Evolutionary conservation across 2,329 filamentous ascomycete genomes (phyloP), one percentile per base, ranked within the genome.

Genomic region (Endoconidiophora laricicola): DNA sequence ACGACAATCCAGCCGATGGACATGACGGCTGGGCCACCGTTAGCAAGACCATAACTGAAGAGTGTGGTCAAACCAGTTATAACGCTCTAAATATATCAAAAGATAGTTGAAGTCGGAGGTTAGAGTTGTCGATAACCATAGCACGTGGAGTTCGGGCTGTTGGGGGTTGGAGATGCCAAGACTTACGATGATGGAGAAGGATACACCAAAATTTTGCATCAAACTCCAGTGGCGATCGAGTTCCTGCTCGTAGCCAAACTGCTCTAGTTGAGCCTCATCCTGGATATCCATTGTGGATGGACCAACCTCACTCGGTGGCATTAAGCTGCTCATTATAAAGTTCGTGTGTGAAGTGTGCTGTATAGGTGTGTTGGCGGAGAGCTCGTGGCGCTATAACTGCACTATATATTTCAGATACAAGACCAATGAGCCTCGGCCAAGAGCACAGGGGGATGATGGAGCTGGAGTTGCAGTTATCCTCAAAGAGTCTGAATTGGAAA

Each of bases 161-260:
- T 49, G 39, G 20, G 5, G 10, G 4, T 16, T 7, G 23, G 4
- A 4, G 6, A 44, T 2, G n/a, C 10, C 22, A 37, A 38, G 7
- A 60, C 69, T 54, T 57, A 74, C 71, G 58, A 78, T 78, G 56
- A 78, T 78, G 4, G 72, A 75, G 58, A 78, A 78, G 0, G 73
- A 77, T 5, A 78, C 72, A 24, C 74, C 74, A 62, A 78, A 78
- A 57, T 78, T 78, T 57, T 78, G 74, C 47, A 71, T 62, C 53
- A 78, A 56, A 3, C 71, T 69, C 74, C 74, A 78, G 58, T 76
- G 72, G 45, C 74, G 65, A 36, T 69, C 67, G 55, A 78, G 60
- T 56, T 77, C 74, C 54, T 78, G 74, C 58, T 74, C 72, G 26
- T 54, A 54, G 20, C 52, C 52, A 24, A 54, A 43, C 55, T 73